A percentile compares a stretch with the other conserved stretches of the same genome.
phyloP scores from a whole-genome alignment of 1,139 yeast species.

The Blastobotrys niveus region DNA sequence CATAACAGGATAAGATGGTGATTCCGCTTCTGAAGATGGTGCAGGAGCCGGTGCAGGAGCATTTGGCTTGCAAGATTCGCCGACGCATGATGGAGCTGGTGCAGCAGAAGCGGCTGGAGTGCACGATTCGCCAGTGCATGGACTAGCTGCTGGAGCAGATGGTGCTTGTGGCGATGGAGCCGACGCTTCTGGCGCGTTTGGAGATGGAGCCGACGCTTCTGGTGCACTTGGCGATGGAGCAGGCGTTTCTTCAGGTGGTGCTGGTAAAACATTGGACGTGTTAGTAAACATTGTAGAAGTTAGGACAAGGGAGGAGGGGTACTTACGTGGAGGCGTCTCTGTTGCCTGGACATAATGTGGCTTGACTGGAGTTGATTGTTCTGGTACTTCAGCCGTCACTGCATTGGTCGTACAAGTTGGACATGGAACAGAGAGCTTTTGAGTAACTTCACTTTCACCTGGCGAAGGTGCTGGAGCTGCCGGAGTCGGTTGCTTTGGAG shows the following conservation, averaged over 20 bases:
- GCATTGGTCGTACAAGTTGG: not conserved
- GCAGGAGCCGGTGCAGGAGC: not conserved
- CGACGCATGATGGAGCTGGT: not conserved
- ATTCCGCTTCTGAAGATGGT: not conserved
- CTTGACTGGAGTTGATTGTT: not conserved
- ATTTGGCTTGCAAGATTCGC: not conserved
- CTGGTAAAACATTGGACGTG: too few relatives aligned
- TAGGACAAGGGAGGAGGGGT: conserved; percentile 1
- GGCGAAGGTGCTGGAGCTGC: not conserved
- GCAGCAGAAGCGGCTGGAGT: not conserved
- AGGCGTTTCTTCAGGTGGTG: too few relatives aligned
- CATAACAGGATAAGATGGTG: not conserved
- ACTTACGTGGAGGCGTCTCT: too few relatives aligned
- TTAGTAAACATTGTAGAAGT: too few relatives aligned
- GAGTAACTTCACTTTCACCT: not conserved
- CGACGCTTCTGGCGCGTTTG: not conserved
- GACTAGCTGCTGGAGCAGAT: not conserved
- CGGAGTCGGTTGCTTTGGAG: not conserved
- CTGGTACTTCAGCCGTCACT: not conserved
- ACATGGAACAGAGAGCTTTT: not conserved
- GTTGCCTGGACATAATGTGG: not conserved
- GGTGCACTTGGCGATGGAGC: not conserved
- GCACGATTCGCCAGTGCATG: not conserved
- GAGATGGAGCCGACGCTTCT: not conserved
- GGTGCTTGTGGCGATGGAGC: not conserved